Base-by-base conservation (phyloP, 352 stramenopile species). In the Phytophthora meadii region DNA sequence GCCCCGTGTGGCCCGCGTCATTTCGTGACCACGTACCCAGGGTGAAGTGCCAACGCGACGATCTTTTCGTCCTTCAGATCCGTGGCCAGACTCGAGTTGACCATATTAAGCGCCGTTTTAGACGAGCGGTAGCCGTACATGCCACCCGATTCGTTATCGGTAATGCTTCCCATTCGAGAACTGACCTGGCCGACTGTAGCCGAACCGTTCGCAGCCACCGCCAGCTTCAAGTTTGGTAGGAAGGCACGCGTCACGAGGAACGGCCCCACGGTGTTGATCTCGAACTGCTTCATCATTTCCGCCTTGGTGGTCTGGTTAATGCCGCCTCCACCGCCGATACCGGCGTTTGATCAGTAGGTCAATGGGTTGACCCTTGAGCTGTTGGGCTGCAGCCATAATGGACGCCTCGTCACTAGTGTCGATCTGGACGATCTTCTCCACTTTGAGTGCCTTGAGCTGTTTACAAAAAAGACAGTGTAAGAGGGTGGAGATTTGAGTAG, bases 101-200 rank as follows among this genome's bases (percentile, higher is more conserved):
- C 59, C 67, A 81, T 87, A 65, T 94, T 94, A 17, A 89, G 62
- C 27, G 80, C 86, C 27, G 77, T 58, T 65, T 92, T 91, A 32
- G 76, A 87, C 36, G 81, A 72, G 28, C 79, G 73, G 66, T 94
- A 92, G 36, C 77, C 79, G 53, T 89, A 89, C 56, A 54, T 55
- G n/a, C 63, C 49, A 5, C 56, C 63, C 1, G 63, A 71, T 0
- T 37, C 63, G 51, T 71, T 71, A 50, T 71, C 63, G 10, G 56
- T 42, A 37, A 90, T 76, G 32, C 77, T 82, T 11, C 82, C 82
- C 48, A 86, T 61, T 8, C 54, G 50, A 8, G 76, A 87, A 14
- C 66, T 73, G 39, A 90, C 27, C 25, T 90, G 69, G 8, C 55
- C 66, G 24, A 79, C 75, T 4, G 59, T 76, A 5, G 73, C 74